Evolutionary conservation across 148 eudicot genomes (phyloP).

Genomic region (Silene conica): DNA sequence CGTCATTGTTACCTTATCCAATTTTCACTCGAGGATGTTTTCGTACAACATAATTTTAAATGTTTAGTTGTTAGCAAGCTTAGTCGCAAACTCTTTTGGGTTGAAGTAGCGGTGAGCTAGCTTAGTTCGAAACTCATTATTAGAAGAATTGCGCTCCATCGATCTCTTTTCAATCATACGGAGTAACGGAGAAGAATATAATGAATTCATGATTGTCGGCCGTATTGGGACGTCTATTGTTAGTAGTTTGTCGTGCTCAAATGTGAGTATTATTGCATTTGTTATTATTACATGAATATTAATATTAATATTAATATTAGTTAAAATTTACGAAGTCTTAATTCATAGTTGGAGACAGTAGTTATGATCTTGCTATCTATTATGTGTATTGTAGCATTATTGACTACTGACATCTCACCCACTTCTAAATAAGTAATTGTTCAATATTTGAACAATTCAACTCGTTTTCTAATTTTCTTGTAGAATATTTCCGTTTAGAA

Average conservation of each 20-base stretch:
- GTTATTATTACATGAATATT: no score
- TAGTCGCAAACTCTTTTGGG: no score
- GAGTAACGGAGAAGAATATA: no score
- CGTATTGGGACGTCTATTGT: neutral
- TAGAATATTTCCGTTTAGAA: neutral
- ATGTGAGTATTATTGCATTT: neutral
- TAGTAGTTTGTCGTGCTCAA: slow-evolving; percentile 9
- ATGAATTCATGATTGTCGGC: neutral
- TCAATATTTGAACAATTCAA: slow-evolving; percentile 1
- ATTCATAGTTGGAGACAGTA: slow-evolving; percentile 3
- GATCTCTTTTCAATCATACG: no score
- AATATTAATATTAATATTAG: no score
- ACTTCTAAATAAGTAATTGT: neutral
- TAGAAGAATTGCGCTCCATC: no score
- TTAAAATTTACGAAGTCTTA: neutral
- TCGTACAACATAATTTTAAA: no score
- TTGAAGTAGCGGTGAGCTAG: no score
- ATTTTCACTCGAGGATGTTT: neutral
- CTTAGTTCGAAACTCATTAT: no score
- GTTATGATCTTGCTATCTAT: slow-evolving; percentile 11
- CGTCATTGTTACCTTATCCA: neutral
- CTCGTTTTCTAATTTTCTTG: neutral
- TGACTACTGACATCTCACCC: slow-evolving; percentile 16
- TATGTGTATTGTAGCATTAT: slow-evolving; percentile 12
- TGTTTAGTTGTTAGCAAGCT: no score